Conservation (phyloP, 805 yeast species). For the Komagataella mondaviorum region DNA sequence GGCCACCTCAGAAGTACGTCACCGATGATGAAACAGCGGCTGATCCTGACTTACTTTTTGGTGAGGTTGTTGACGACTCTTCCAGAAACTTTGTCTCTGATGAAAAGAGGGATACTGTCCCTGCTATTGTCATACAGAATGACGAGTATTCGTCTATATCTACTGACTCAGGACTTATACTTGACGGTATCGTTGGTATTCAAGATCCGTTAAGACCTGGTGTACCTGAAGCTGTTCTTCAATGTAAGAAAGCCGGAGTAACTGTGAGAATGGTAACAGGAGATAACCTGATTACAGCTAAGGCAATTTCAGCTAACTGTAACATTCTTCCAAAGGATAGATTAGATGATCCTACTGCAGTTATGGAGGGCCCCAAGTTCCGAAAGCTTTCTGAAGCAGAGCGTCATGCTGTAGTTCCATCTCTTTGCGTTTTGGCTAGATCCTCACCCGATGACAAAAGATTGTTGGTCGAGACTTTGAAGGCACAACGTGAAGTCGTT, state of each 20-base stretch:
- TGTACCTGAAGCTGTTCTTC: slow-evolving; percentile 76
- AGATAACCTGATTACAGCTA: slow-evolving; percentile 84
- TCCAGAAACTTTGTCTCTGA: slow-evolving; percentile 8
- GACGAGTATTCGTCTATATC: slow-evolving; percentile 5
- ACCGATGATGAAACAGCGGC: slow-evolving; percentile 20
- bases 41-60: slow-evolving; percentile 26
- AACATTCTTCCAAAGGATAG: slow-evolving; percentile 53
- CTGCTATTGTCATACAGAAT: slow-evolving; percentile 16
- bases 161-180: slow-evolving; percentile 23
- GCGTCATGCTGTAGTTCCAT: slow-evolving; percentile 51
- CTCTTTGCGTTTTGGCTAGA: slow-evolving; percentile 76
- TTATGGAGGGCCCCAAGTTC: slow-evolving; percentile 91
- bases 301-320: slow-evolving; percentile 79
- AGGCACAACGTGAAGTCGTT: slow-evolving; percentile 78
- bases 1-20: slow-evolving; percentile 54
- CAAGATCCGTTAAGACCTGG: slow-evolving; percentile 91
- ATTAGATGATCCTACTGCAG: slow-evolving; percentile 37
- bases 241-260: slow-evolving; percentile 86
- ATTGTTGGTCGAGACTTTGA: slow-evolving; percentile 68
- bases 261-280: slow-evolving; percentile 97
- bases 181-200: slow-evolving; percentile 79
- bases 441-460: slow-evolving; percentile 95
- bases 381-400: slow-evolving; percentile 49
- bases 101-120: slow-evolving; percentile 1
- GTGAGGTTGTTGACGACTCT: slow-evolving; percentile 13